Conservation (phyloP, 139 green algal species). For the Chlorokybus atmophyticus region DNA sequence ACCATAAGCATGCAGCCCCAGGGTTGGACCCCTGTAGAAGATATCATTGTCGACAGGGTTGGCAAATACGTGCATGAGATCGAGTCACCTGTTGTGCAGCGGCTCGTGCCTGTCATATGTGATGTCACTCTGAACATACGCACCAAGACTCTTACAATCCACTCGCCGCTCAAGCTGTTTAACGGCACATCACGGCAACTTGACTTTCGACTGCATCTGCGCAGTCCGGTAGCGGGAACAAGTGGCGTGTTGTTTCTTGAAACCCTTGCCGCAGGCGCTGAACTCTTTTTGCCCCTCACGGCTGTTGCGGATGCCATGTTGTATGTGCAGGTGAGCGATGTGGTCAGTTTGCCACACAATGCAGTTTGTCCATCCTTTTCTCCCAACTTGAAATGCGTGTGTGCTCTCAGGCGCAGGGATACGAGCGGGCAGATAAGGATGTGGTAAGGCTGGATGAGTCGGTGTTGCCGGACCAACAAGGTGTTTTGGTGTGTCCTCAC, state of each 20-base stretch:
- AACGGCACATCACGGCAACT: slow-evolving; percentile 47
- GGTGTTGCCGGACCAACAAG: slow-evolving; percentile 31
- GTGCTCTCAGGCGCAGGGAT: slow-evolving; percentile 30
- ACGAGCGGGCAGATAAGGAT: slow-evolving; percentile 33
- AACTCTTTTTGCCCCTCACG: slow-evolving; percentile 27
- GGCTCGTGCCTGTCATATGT: slow-evolving; percentile 48
- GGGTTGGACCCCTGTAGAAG: slow-evolving; percentile 42
- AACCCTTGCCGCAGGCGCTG: slow-evolving; percentile 10
- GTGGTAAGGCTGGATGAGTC: slow-evolving; percentile 22
- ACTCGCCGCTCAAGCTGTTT: slow-evolving; percentile 50
- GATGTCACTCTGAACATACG: slow-evolving; percentile 63
- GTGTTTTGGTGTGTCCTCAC: slow-evolving; percentile 33
- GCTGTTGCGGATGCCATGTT: not conserved
- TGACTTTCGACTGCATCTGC: slow-evolving; percentile 49
- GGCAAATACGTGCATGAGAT: slow-evolving; percentile 78
- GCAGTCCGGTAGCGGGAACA: slow-evolving; percentile 2
- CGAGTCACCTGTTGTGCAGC: slow-evolving; percentile 39
- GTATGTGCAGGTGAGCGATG: no score
- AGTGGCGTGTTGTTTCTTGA: slow-evolving; percentile 4
- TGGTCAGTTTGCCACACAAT: no score
- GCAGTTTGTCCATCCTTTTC: no score
- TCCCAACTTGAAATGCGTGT: no score
- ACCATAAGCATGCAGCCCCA: no score
- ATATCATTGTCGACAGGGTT: slow-evolving; percentile 57
- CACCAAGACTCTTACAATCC: slow-evolving; percentile 64